Evolutionary conservation across 768 basidiomycete species (phyloP), one percentile per base, ranked within the genome.

Genomic region (Lepiota venenata): DNA sequence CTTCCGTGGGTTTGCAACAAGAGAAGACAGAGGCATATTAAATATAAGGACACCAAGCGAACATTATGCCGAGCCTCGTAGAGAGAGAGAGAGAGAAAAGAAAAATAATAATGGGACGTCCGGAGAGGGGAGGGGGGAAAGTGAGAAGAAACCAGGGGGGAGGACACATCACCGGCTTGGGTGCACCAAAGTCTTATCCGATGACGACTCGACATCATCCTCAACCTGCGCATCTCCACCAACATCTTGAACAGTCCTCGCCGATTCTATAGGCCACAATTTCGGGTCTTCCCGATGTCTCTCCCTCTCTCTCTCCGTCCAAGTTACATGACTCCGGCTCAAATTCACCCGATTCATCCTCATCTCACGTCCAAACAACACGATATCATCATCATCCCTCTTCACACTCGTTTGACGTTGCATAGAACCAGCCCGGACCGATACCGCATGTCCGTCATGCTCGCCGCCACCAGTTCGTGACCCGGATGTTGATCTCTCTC

Each of bases 151-250:
- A 25, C 25, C 25, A 14, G 22, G 15, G 16, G 22, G 29, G 27
- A 16, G 40, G 40, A 39, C 22, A 42, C 40, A 50, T 47, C 47
- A 55, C 53, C 48, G 53, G n/a, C n/a, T n/a, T n/a, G n/a, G n/a
- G 48, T 42, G 46, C 38, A 48, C 40, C 27, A 55, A 15, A n/a
- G 47, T 48, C 53, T 42, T 47, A 36, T 54, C 44, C 14, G 47
- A 55, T 10, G 47, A 38, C 8, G 46, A 47, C 39, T 55, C 37
- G 39, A 25, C 46, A 27, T 47, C 52, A 21, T 54, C 52, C 22
- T 54, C 52, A 21, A 27, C 44, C 21, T 20, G 38, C 21, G 27
- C 37, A 29, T 5, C 36, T 27, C 36, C 1, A 22, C n/a, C 15
- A 36, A 15, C n/a, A 35, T n/a, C 18, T 32, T 32, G 32, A 32